These are phyloP conservation scores for Fraxinus excelsior DNA, from an alignment of 257 asterid genomes.

Conservation along the genomic window DNA sequence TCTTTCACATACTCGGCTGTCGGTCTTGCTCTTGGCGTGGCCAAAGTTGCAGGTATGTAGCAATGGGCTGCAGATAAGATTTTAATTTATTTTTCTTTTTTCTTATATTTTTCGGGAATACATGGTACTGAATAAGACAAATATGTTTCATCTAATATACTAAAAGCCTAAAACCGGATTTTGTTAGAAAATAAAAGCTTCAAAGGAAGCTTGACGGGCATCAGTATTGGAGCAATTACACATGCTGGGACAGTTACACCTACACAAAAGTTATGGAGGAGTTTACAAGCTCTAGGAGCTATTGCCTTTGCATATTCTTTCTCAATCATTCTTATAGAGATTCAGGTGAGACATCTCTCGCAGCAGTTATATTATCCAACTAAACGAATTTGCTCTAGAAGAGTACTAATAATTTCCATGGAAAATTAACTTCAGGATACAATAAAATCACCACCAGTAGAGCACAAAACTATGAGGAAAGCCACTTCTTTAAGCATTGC, in stretches of 20 bases:
- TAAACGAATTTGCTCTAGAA: background rate
- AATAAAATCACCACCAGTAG: conserved; percentile 46
- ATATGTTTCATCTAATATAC: no score
- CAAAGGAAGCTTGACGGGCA: conserved; percentile 51
- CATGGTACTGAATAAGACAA: background rate
- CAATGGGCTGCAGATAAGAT: background rate
- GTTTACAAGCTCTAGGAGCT: conserved; percentile 53
- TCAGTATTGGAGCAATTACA: conserved; percentile 40
- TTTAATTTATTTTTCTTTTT: background rate
- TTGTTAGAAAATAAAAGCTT: conserved; percentile 34
- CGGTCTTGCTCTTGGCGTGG: conserved; percentile 48
- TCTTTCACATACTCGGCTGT: conserved; percentile 53
- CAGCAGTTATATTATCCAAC: no score
- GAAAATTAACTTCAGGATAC: conserved; percentile 37
- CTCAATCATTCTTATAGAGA: conserved; percentile 50
- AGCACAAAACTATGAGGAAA: conserved; percentile 44
- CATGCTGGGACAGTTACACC: conserved; percentile 38
- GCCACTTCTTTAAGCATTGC: conserved; percentile 38
- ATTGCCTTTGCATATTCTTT: conserved; percentile 53
- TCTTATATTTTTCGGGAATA: background rate
- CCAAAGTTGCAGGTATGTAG: conserved; percentile 40
- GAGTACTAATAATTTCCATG: background rate
- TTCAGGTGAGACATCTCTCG: conserved; percentile 33
- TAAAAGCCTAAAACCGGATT: background rate
- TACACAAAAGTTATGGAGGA: conserved; percentile 49